phyloP scores from a whole-genome alignment of 768 basidiomycete genomes.

The Piloderma croceum region DNA sequence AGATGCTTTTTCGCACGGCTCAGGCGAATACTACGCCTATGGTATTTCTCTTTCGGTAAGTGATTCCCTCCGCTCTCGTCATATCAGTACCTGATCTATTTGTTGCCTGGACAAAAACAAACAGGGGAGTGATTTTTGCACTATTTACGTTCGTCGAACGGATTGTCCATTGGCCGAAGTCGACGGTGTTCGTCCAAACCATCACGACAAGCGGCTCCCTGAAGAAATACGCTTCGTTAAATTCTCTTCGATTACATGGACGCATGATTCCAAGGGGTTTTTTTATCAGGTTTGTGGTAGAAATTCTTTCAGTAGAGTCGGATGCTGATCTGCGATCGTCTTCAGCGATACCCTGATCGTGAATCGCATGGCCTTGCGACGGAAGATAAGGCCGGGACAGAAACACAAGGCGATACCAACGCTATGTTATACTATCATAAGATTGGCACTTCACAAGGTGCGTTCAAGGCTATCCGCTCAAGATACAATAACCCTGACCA shows the following conservation, averaged over 20 bases:
- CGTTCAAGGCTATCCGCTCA: conserved; percentile 10
- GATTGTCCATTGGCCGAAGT: conserved; percentile 46
- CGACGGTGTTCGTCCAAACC: conserved; percentile 32
- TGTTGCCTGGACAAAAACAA: conserved; percentile 3
- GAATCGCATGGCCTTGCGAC: conserved; percentile 39
- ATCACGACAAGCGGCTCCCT: conserved; percentile 46
- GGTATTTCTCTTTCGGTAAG: conserved; percentile 67
- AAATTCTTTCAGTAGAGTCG: conserved; percentile 1
- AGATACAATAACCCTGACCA: conserved; percentile 3
- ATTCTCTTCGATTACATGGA: conserved; percentile 70
- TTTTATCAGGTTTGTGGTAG: conserved; percentile 60
- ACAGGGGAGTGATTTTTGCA: conserved; percentile 71
- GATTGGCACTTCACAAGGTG: conserved; percentile 66
- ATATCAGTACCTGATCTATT: conserved; percentile 3
- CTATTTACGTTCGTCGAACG: conserved; percentile 62
- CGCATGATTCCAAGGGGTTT: conserved; percentile 74
- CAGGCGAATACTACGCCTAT: conserved; percentile 71
- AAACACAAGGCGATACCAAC: conserved; percentile 57
- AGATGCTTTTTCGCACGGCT: conserved; percentile 54
- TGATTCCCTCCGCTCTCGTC: conserved; percentile 9
- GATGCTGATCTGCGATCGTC: background rate
- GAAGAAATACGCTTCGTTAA: conserved; percentile 76
- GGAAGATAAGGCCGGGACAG: conserved; percentile 50
- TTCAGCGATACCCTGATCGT: conserved; percentile 53
- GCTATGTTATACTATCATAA: conserved; percentile 76